Evolutionary conservation across 2,329 filamentous ascomycete species (phyloP), one percentile per base, ranked within the genome.

Genomic region (Penicillium sp.): DNA sequence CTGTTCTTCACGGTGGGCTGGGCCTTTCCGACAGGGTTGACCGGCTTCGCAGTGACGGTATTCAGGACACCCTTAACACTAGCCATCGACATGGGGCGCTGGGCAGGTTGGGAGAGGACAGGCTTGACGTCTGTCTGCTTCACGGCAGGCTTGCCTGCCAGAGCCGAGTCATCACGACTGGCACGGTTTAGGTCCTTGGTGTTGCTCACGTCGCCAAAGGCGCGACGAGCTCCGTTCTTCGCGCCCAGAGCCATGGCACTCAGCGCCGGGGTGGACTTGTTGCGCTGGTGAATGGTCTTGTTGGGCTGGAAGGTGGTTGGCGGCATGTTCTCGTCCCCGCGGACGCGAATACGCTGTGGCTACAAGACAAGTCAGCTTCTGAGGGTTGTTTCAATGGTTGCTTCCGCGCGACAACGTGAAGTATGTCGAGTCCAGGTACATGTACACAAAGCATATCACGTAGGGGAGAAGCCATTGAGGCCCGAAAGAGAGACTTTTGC

Each of bases 161-260:
- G 62, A 42, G 71, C 72, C 29, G 73, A 74, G 58, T 85, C 82
- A 65, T 86, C 82, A 58, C 80, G 78, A 41, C 64, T 68, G 3
- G 61, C 57, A 14, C 66, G 64, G 26, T 66, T 49, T 26, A 60
- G 51, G 51, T 70, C 71, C 28, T 64, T 69, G 32, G 75, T 82
- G 62, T 90, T 91, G 74, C 86, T 93, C 51, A 93, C 79, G 65
- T 95, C 89, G 40, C 81, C 86, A 68, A 94, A 89, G 10, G 82
- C 82, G 56, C 89, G 83, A 73, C 90, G 93, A 45, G 83, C 76
- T 47, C 80, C 76, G 44, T 77, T 77, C 68, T 84, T 87, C 54
- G 84, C 76, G 47, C 73, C 76, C 51, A 77, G 73, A 50, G 77
- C 65, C 49, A 79, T 61, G 57, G 63, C 74, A 59, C 71, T 87